Base-by-base conservation (phyloP, 129 eudicot species). In the Chrysanthemum lavandulifolium region DNA sequence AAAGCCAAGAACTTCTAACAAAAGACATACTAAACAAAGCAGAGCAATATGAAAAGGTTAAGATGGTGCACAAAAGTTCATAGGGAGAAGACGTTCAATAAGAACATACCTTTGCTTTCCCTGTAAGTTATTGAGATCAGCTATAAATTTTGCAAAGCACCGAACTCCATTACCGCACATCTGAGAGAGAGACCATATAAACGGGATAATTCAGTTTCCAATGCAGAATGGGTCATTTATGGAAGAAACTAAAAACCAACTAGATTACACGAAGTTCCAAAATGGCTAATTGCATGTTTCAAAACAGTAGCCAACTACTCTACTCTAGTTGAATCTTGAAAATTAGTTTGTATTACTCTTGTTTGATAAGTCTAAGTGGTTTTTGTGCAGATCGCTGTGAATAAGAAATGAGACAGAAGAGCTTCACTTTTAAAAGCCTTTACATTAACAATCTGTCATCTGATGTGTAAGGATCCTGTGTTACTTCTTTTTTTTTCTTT, bases 161-260 rank as follows among this genome's bases (percentile, higher is more conserved):
- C 96, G 84, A 58, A 91, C 96, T 76, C 99, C 99, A 82, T 95
- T 95, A 52, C 99, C 99, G 47, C 99, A 95, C 99, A 95, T 95
- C 99, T 92, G 75, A 58, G 67, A 73, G 55, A 31, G 49, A 67
- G 12, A 45, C 5, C 45, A 43, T 51, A 78, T 45, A 27, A 65
- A 65, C 27, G 33, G 47, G 64, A 66, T 33, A 57, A 29, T 78
- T 10, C 67, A n/a, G 19, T 18, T 40, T 40, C 0, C 7, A 25
- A 56, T n/a, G 21, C 59, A 19, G 16, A 75, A 67, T 23, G 36
- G 6, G 49, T 66, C 67, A 67, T 27, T 27, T 57, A 25, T 16
- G 13, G 0, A n/a, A 40, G 9, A 10, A 6, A 40, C 10, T 40
- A 2, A 40, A 55, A 43, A 43, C 67, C 14, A 57, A n/a, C 29